These are phyloP conservation scores for Globisporangium radiosum DNA, from an alignment of 352 stramenopile genomes.

Conservation along the genomic window DNA sequence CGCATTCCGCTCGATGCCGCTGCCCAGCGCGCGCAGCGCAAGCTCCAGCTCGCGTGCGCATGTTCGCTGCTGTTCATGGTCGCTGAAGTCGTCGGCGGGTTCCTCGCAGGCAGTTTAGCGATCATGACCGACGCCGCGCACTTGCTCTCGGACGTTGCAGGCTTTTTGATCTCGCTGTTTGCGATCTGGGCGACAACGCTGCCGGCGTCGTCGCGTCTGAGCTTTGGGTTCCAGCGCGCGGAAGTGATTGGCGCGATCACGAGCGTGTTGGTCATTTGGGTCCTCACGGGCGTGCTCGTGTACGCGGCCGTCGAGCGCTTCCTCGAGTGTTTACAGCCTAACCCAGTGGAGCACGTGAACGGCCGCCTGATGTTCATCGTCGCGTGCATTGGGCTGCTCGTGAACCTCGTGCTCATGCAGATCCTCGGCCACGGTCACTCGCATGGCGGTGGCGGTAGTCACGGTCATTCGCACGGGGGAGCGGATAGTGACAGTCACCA, in stretches of 20 bases:
- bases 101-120: constrained; percentile 89
- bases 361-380: constrained; percentile 97
- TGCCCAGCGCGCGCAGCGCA: constrained; percentile 51
- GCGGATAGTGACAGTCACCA: background rate
- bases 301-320: constrained; percentile 91
- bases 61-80: constrained; percentile 92
- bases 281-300: constrained; percentile 92
- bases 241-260: constrained; percentile 94
- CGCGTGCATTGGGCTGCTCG: constrained; percentile 91
- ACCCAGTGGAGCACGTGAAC: constrained; percentile 86
- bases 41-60: constrained; percentile 55
- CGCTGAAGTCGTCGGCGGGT: constrained; percentile 93
- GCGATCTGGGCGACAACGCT: constrained; percentile 63
- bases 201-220: constrained; percentile 73
- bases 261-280: constrained; percentile 89
- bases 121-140: constrained; percentile 90
- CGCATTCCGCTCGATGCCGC: constrained; percentile 49
- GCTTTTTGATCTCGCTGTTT: constrained; percentile 74
- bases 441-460: constrained; percentile 43
- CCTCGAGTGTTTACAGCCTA: constrained; percentile 61
- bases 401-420: constrained; percentile 95
- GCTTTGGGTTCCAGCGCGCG: constrained; percentile 92
- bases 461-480: constrained; percentile 22
- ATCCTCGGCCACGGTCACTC: constrained; percentile 85
- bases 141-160: constrained; percentile 64